These are phyloP conservation scores for Cladosporium austrohemisphaericum DNA, from an alignment of 2,329 filamentous ascomycete genomes.

Conservation along the genomic window DNA sequence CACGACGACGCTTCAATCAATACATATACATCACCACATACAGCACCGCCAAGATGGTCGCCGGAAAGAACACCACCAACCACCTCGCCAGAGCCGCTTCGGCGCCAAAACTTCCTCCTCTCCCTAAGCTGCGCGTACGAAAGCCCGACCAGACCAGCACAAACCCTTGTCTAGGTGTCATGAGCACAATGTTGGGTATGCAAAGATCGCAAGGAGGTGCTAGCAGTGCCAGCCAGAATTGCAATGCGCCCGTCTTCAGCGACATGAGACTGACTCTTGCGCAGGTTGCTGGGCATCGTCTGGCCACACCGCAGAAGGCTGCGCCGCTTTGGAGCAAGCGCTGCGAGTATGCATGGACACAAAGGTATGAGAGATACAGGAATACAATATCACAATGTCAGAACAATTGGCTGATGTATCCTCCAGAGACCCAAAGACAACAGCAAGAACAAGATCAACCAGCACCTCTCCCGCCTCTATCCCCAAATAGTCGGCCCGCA, in stretches of 20 bases:
- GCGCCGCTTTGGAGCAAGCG: conserved; percentile 57
- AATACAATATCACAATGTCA: background rate
- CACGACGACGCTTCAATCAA: too few species aligned
- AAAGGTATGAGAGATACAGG: conserved; percentile 50
- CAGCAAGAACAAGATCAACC: conserved; percentile 82
- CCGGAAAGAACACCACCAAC: conserved; percentile 30
- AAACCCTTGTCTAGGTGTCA: conserved; percentile 63
- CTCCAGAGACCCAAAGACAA: conserved; percentile 51
- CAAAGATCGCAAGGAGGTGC: conserved; percentile 11
- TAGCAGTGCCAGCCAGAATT: background rate
- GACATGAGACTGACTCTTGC: conserved; percentile 1
- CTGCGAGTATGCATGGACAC: conserved; percentile 74
- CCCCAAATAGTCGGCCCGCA: conserved; percentile 67
- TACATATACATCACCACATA: too few species aligned
- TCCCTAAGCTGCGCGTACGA: conserved; percentile 61
- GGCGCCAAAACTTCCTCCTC: conserved; percentile 53
- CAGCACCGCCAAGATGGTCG: conserved; percentile 28
- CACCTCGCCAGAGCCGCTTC: conserved; percentile 31
- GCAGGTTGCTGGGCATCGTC: conserved; percentile 80
- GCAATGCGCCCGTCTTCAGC: background rate
- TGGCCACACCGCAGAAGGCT: conserved; percentile 63
- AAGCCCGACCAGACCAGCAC: conserved; percentile 59
- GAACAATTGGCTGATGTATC: background rate
- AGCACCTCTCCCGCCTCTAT: conserved; percentile 77
- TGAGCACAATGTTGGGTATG: conserved; percentile 65